Evolutionary conservation across 371 early-diverging fungal genomes (phyloP).

Genomic region (Mycotypha africana): DNA sequence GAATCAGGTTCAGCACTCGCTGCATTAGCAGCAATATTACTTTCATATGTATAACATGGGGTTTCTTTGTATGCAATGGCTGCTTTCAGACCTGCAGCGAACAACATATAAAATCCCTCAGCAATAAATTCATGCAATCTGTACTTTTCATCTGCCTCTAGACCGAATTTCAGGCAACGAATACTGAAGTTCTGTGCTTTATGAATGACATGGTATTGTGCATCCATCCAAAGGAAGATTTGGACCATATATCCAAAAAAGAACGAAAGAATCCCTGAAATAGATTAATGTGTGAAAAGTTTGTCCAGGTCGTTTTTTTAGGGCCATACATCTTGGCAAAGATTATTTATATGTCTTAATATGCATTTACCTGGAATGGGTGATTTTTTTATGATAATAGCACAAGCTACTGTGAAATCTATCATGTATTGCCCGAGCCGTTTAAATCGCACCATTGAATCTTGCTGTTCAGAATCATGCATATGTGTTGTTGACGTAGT

Average conservation of each 20-base stretch:
- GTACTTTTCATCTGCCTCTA: conserved; percentile 55
- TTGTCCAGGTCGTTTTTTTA: too few relatives aligned
- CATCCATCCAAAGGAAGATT: conserved; percentile 45
- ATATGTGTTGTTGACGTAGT: not conserved
- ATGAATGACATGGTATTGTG: conserved; percentile 43
- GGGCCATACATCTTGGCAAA: too few relatives aligned
- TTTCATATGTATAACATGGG: conserved; percentile 24
- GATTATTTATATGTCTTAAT: not conserved
- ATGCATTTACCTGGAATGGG: conserved; percentile 50
- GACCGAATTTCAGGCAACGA: conserved; percentile 42
- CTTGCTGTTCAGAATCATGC: not conserved
- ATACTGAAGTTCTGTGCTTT: conserved; percentile 46
- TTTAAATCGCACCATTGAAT: conserved; percentile 24
- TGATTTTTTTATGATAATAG: conserved; percentile 57
- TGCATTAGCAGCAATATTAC: too few relatives aligned
- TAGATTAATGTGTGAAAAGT: not conserved
- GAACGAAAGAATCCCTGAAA: not conserved
- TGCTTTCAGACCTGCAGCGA: conserved; percentile 55
- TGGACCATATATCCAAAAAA: conserved; percentile 41
- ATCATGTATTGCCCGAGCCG: conserved; percentile 34
- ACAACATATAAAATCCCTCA: conserved; percentile 46
- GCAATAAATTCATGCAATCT: conserved; percentile 56
- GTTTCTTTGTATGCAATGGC: conserved; percentile 60
- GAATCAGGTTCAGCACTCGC: too few relatives aligned
- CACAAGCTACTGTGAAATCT: conserved; percentile 41